A percentile compares a stretch with the other conserved stretches of the same genome.
phyloP scores from a whole-genome alignment of 2,329 filamentous ascomycete species.

The Paraphoma chrysanthemicola region DNA sequence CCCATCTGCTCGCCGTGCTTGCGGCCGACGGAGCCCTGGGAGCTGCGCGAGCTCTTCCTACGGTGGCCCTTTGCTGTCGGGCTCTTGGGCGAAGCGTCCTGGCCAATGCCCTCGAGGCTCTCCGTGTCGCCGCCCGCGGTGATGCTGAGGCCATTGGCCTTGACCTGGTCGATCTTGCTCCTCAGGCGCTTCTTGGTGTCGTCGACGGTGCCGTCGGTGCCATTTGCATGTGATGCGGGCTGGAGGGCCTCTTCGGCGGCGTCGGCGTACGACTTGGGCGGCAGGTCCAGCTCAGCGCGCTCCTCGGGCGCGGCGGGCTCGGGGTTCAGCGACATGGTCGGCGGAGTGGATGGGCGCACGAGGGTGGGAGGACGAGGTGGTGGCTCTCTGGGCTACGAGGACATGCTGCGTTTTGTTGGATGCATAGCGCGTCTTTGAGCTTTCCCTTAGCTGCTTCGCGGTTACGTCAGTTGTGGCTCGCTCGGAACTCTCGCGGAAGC shows the following conservation, averaged over 20 bases:
- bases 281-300: constrained; percentile 47
- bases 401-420: constrained; percentile 27
- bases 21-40: constrained; percentile 36
- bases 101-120: constrained; percentile 40
- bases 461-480: constrained; percentile 23
- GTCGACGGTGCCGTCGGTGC: constrained; percentile 20
- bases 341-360: constrained; percentile 7
- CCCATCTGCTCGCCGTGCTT: constrained; percentile 34
- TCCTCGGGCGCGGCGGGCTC: constrained; percentile 51
- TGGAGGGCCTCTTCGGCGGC: constrained; percentile 46
- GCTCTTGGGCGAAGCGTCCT: constrained; percentile 42
- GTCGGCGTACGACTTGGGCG: constrained; percentile 54
- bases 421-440: constrained; percentile 23
- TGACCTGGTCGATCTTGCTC: constrained; percentile 15
- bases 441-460: constrained; percentile 19
- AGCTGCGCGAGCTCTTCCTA: constrained; percentile 39
- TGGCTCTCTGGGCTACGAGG: background rate
- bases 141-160: constrained; percentile 20
- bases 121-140: constrained; percentile 15
- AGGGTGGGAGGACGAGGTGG: constrained; percentile 3
- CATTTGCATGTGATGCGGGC: constrained; percentile 31
- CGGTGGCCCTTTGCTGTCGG: constrained; percentile 36
- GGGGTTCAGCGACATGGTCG: constrained; percentile 49
- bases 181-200: constrained; percentile 6
- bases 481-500: background rate